Conservation (phyloP, 2,329 filamentous ascomycete genomes). For the Parastagonospora avenae region DNA sequence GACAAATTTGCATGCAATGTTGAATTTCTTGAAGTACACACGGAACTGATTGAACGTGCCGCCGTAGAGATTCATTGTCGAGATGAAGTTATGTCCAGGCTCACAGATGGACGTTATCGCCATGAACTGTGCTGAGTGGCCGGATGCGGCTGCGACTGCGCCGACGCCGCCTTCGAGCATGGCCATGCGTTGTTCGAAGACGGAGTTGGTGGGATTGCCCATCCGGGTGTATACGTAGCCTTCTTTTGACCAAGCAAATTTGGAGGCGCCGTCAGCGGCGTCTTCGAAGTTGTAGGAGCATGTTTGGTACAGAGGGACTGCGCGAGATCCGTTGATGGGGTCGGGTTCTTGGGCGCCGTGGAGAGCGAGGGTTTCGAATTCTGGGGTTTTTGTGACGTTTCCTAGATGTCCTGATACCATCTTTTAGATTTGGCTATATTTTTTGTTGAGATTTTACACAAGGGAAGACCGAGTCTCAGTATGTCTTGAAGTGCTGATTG, state of each 20-base stretch:
- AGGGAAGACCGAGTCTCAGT: background rate
- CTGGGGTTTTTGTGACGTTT: constrained; percentile 26
- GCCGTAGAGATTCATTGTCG: constrained; percentile 47
- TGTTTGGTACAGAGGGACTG: constrained; percentile 27
- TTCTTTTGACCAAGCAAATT: constrained; percentile 41
- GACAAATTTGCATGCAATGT: constrained; percentile 48
- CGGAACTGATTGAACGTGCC: constrained; percentile 48
- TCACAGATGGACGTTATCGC: constrained; percentile 45
- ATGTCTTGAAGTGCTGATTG: too few species aligned
- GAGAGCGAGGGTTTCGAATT: constrained; percentile 26
- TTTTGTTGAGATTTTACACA: background rate
- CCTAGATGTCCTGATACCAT: constrained; percentile 31
- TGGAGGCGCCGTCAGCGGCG: constrained; percentile 45
- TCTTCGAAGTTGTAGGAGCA: constrained; percentile 39
- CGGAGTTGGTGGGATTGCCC: constrained; percentile 47
- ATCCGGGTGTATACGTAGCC: constrained; percentile 49
- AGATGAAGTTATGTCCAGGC: constrained; percentile 46
- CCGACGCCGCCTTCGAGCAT: constrained; percentile 48
- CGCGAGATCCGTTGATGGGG: constrained; percentile 28
- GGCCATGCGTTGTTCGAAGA: constrained; percentile 47
- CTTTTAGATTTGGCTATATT: background rate
- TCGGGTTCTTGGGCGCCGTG: constrained; percentile 29
- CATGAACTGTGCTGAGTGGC: constrained; percentile 46
- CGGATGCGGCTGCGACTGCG: constrained; percentile 47
- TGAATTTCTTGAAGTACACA: constrained; percentile 47